A percentile compares a stretch with the other conserved stretches of the same genome.
phyloP scores from a whole-genome alignment of 2,329 filamentous ascomycete species.

The Cercospora citrullina region DNA sequence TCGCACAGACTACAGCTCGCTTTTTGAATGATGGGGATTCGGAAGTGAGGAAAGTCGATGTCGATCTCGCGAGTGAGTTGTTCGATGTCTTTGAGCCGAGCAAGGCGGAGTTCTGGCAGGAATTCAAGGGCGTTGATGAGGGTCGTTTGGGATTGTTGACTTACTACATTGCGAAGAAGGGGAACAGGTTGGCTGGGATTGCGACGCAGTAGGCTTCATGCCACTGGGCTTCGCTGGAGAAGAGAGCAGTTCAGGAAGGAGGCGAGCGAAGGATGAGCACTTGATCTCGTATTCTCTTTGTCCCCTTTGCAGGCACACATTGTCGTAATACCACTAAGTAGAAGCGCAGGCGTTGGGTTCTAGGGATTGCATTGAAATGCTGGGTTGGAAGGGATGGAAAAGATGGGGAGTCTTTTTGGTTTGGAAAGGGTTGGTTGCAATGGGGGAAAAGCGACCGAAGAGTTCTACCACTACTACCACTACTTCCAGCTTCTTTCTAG shows the following conservation, averaged over 20 bases:
- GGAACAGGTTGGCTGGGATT: conserved; percentile 14
- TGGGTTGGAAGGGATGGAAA: not conserved
- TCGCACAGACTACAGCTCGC: conserved; percentile 32
- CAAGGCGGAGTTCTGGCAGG: conserved; percentile 63
- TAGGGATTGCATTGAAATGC: not conserved
- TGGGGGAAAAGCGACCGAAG: not conserved
- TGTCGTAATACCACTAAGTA: not conserved
- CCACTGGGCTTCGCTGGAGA: not conserved
- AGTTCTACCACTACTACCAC: not conserved
- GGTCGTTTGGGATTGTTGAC: conserved; percentile 76
- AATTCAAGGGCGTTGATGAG: conserved; percentile 61
- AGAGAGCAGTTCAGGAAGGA: not conserved
- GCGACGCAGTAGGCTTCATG: conserved; percentile 4
- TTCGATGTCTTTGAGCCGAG: conserved; percentile 47
- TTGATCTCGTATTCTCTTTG: not conserved
- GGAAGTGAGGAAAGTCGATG: conserved; percentile 64
- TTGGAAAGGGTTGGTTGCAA: not conserved
- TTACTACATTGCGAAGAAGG: conserved; percentile 75
- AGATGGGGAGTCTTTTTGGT: not conserved
- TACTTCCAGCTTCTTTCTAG: not conserved
- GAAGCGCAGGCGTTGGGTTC: not conserved
- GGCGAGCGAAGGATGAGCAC: not conserved
- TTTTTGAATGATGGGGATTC: conserved; percentile 33
- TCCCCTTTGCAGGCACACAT: not conserved
- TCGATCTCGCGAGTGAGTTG: conserved; percentile 73